These are phyloP conservation scores for Chlorokybus atmophyticus DNA, from an alignment of 139 green algal species.

Conservation along the genomic window DNA sequence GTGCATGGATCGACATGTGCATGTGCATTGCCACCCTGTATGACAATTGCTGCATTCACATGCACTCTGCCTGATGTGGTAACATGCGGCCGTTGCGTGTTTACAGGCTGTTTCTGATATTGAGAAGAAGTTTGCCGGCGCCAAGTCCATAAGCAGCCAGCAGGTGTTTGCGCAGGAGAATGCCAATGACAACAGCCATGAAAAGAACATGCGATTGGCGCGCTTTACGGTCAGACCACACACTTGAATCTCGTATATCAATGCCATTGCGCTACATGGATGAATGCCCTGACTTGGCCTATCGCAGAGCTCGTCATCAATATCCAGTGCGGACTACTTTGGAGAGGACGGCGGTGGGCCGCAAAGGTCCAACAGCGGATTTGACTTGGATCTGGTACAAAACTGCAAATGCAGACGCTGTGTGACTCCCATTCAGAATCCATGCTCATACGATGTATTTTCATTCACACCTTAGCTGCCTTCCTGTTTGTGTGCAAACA, in stretches of 20 bases:
- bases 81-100: too few relatives aligned
- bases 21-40: background rate
- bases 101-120: constrained; percentile 27
- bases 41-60: constrained; percentile 11
- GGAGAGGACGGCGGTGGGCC: constrained; percentile 14
- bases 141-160: constrained; percentile 71
- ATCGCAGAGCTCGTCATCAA: constrained; percentile 20
- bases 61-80: too few relatives aligned
- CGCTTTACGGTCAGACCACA: constrained; percentile 11
- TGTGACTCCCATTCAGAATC: too few relatives aligned
- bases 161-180: constrained; percentile 25
- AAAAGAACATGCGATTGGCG: constrained; percentile 15
- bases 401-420: too few relatives aligned
- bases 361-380: too few relatives aligned
- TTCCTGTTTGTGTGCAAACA: too few relatives aligned
- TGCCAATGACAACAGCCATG: constrained; percentile 6
- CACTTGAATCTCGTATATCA: background rate
- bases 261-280: background rate
- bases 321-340: constrained; percentile 28
- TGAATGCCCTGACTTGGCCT: background rate
- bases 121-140: constrained; percentile 61
- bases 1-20: background rate
- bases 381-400: too few relatives aligned
- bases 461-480: too few relatives aligned
- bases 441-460: too few relatives aligned